A percentile compares a stretch with the other conserved stretches of the same genome.
Evolutionary conservation across 1,139 yeast genomes (phyloP).

Genomic region (Entelexis sorbosivorans): DNA sequence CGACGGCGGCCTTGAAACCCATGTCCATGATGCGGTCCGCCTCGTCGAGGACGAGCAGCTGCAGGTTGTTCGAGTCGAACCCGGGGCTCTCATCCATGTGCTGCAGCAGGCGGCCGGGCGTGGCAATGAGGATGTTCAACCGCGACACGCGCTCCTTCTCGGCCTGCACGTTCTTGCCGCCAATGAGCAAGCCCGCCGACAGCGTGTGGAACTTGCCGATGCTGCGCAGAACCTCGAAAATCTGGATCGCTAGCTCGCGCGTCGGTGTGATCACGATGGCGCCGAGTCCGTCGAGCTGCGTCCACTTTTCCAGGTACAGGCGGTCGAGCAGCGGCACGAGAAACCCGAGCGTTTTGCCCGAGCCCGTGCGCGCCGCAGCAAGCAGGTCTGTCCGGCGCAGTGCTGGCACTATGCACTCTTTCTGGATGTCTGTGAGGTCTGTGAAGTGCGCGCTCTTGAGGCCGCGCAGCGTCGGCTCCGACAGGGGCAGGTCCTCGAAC

Average conservation of each 20-base stretch:
- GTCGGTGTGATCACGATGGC: constrained; percentile 90
- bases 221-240: constrained; percentile 75
- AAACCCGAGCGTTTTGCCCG: constrained; percentile 91
- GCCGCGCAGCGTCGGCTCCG: constrained; percentile 57
- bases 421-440: constrained; percentile 76
- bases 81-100: constrained; percentile 92
- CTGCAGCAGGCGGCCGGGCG: constrained; percentile 91
- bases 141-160: constrained; percentile 77
- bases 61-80: constrained; percentile 66
- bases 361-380: constrained; percentile 93
- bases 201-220: constrained; percentile 72
- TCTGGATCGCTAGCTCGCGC: constrained; percentile 87
- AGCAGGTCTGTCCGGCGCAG: constrained; percentile 72
- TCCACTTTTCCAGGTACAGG: constrained; percentile 63
- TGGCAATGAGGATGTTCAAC: constrained; percentile 82
- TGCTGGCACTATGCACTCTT: constrained; percentile 63
- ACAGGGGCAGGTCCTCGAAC: constrained; percentile 58
- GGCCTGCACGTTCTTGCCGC: constrained; percentile 85
- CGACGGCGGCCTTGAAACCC: constrained; percentile 88
- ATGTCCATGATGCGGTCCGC: constrained; percentile 94
- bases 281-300: constrained; percentile 84
- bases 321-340: constrained; percentile 73
- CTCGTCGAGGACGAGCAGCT: constrained; percentile 79
- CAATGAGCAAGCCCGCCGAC: constrained; percentile 92
- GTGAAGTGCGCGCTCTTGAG: constrained; percentile 56